phyloP scores from a whole-genome alignment of 2,329 filamentous ascomycete genomes.

The Calonectria pseudoturangicola region DNA sequence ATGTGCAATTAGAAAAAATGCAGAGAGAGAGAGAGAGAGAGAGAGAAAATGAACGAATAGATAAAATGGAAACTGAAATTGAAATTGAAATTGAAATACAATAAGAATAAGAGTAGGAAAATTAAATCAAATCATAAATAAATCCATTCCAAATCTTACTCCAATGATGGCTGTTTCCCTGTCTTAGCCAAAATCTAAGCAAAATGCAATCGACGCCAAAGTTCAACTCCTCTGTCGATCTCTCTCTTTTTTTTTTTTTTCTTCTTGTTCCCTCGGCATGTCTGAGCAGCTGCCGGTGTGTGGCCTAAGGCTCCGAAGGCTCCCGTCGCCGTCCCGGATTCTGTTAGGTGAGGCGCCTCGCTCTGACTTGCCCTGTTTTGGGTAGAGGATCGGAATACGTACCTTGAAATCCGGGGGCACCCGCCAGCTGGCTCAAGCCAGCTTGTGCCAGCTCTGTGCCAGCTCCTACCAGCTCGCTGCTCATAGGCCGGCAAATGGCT shows the following conservation, averaged over 20 bases:
- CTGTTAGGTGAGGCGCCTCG: constrained; percentile 24
- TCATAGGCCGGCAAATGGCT: constrained; percentile 36
- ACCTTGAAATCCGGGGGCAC: constrained; percentile 34
- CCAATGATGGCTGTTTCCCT: background rate
- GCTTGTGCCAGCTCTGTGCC: background rate
- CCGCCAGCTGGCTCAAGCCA: background rate
- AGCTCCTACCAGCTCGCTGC: background rate
- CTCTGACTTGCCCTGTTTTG: constrained; percentile 34
- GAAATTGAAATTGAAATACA: too few relatives aligned
- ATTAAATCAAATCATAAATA: background rate
- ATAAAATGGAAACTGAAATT: background rate
- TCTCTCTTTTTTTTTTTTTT: too few relatives aligned
- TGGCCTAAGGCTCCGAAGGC: constrained; percentile 22
- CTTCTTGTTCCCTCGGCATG: constrained; percentile 15
- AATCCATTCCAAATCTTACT: background rate
- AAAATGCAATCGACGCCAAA: background rate
- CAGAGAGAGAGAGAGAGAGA: background rate
- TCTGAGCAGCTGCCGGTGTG: background rate
- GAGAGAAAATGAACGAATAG: background rate
- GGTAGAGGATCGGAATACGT: background rate
- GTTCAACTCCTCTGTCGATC: constrained; percentile 3
- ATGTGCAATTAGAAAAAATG: background rate
- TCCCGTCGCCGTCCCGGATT: background rate
- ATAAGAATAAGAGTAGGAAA: too few relatives aligned
- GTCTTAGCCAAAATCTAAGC: background rate